Conservation (phyloP, 768 basidiomycete genomes). For the Chiua virens region DNA sequence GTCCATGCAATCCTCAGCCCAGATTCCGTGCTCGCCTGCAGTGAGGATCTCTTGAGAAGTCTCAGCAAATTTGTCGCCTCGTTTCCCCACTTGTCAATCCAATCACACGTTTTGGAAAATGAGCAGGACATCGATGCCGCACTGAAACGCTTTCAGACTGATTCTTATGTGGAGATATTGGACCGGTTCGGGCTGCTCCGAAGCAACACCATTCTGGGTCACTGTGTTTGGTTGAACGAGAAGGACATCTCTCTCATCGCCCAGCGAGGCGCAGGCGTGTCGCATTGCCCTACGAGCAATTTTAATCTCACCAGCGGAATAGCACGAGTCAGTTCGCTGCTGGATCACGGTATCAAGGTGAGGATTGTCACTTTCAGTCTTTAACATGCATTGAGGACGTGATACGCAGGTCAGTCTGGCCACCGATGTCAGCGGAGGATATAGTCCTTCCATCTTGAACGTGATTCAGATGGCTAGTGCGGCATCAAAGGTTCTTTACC, state of each 20-base stretch:
- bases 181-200: slow-evolving; percentile 71
- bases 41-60: slow-evolving; percentile 57
- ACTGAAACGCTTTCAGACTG: slow-evolving; percentile 61
- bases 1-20: slow-evolving; percentile 92
- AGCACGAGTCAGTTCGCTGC: slow-evolving; percentile 68
- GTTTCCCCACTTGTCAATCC: slow-evolving; percentile 65
- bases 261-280: slow-evolving; percentile 64
- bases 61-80: slow-evolving; percentile 58
- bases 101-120: slow-evolving; percentile 93
- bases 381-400: no score
- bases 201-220: slow-evolving; percentile 79
- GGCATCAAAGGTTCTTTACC: no score
- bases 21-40: slow-evolving; percentile 91
- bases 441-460: no score
- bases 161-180: slow-evolving; percentile 77
- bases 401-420: no score
- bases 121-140: slow-evolving; percentile 63
- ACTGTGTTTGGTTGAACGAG: slow-evolving; percentile 75
- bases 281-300: slow-evolving; percentile 93
- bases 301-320: slow-evolving; percentile 86
- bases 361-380: no score
- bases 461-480: no score
- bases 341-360: slow-evolving; percentile 85
- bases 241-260: slow-evolving; percentile 74
- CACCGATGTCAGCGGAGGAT: no score